These are phyloP conservation scores for Dittrichia graveolens DNA, from an alignment of 129 eudicot genomes.

Conservation along the genomic window DNA sequence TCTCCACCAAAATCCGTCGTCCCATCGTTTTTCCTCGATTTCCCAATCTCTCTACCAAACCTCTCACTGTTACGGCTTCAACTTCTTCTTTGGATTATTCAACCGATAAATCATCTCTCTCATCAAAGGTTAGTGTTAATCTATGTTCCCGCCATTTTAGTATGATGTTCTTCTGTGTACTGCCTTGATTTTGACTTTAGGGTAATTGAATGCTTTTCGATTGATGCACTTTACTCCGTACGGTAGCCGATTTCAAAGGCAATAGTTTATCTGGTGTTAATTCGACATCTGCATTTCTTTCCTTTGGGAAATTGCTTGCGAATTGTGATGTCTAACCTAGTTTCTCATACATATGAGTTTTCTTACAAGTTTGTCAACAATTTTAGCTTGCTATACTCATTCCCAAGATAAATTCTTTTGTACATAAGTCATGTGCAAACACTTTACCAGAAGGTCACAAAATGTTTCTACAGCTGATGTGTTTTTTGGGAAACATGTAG, in stretches of 20 bases:
- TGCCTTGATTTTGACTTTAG: neutral
- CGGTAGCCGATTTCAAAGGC: neutral
- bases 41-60: slow-evolving; percentile 30
- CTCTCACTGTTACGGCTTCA: slow-evolving; percentile 48
- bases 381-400: too few species aligned
- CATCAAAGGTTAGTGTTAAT: slow-evolving; percentile 41
- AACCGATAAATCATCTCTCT: slow-evolving; percentile 35
- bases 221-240: neutral
- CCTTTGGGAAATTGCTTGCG: too few species aligned
- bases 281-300: too few species aligned
- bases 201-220: neutral
- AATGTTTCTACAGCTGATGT: too few species aligned
- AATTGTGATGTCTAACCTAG: too few species aligned
- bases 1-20: slow-evolving; percentile 32
- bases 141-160: neutral
- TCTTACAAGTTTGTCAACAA: too few species aligned
- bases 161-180: neutral
- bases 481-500: neutral
- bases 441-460: too few species aligned
- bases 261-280: neutral
- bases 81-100: slow-evolving; percentile 63
- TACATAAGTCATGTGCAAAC: too few species aligned
- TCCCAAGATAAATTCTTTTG: too few species aligned
- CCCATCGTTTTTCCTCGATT: slow-evolving; percentile 11
- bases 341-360: too few species aligned